These are phyloP conservation scores for Cladophialophora carrionii DNA, from an alignment of 2,329 filamentous ascomycete species.

Conservation along the genomic window DNA sequence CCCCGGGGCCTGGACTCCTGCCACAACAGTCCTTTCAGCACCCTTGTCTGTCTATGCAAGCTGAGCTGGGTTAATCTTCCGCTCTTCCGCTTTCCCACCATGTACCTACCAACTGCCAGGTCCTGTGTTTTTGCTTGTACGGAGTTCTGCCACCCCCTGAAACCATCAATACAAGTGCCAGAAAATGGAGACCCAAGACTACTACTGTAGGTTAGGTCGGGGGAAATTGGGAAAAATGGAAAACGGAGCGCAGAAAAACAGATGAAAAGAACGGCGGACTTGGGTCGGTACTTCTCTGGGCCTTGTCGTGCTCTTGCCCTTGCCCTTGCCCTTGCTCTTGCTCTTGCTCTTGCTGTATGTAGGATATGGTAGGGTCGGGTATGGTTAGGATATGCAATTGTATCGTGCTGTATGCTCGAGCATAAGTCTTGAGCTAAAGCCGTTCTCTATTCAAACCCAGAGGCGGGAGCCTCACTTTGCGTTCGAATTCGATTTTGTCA, in stretches of 20 bases:
- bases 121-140: background rate
- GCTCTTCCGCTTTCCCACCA: background rate
- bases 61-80: background rate
- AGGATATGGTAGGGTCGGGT: background rate
- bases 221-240: background rate
- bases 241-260: background rate
- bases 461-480: background rate
- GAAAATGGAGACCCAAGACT: background rate
- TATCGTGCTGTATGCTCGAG: background rate
- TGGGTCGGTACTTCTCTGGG: background rate
- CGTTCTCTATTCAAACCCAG: background rate
- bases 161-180: background rate
- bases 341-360: background rate
- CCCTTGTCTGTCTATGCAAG: background rate
- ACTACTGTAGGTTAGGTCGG: background rate
- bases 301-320: background rate
- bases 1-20: background rate
- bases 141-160: background rate
- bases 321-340: background rate
- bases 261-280: background rate
- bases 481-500: background rate
- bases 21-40: slow-evolving; percentile 1
- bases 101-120: background rate
- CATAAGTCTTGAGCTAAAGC: background rate
- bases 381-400: background rate